phyloP scores from a whole-genome alignment of 441 rosid species.

The Pelargonium cotyledonis region DNA sequence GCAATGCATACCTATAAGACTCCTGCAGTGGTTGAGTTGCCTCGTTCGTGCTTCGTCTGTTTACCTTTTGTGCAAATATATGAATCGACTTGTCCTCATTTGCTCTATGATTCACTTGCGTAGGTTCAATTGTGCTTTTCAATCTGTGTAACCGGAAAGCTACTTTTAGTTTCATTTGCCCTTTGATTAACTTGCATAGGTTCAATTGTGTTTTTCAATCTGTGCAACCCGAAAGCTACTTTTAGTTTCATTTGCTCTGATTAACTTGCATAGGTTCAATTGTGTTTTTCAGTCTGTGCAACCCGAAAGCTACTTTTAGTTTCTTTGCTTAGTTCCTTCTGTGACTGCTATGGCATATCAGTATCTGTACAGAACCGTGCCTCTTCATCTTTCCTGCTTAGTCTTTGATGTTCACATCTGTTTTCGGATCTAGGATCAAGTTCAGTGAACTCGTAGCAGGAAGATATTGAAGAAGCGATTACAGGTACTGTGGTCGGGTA shows the following conservation, averaged over 20 bases:
- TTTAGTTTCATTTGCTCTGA: too few relatives aligned
- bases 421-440: neutral
- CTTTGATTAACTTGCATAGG: neutral
- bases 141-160: neutral
- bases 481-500: neutral
- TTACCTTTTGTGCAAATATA: too few relatives aligned
- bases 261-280: neutral
- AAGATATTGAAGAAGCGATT: neutral
- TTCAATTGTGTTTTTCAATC: neutral
- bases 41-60: too few relatives aligned
- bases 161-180: too few relatives aligned
- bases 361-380: neutral
- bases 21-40: too few relatives aligned
- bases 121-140: neutral
- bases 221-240: neutral
- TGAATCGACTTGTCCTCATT: neutral
- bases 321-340: neutral
- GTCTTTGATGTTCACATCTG: neutral
- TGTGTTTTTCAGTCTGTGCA: neutral
- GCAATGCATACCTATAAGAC: too few relatives aligned
- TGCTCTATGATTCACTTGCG: neutral
- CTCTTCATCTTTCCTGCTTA: neutral
- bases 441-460: neutral
- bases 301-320: neutral
- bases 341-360: neutral